Evolutionary conservation across 176 grass and related monocot species (phyloP), one percentile per base, ranked within the genome.

Genomic region (maize (Zea mays)): DNA sequence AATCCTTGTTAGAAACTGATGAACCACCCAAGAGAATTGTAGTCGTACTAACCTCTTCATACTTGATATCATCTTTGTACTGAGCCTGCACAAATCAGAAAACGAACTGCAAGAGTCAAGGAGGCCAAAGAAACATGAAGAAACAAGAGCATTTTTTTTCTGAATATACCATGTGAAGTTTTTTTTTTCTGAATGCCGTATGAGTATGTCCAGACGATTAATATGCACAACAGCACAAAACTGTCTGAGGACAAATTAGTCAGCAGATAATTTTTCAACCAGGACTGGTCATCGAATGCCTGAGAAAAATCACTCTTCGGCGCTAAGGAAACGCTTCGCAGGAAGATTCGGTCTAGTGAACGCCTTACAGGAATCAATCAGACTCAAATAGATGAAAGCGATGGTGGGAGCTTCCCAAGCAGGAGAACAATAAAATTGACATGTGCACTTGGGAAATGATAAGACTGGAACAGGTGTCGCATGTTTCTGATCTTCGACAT

Each of bases 141-240:
- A 50, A 59, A 75, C 20, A 55, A 40, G 47, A 75, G 43, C 15
- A 62, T 35, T 11, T 2, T 62, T 52, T 17, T 74, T 72, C 62
- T 88, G 75, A 75, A 39, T 62, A 62, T 88, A 84, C 86, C 86
- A 88, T 88, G 5, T 11, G n/a, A 54, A 13, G 7, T 9, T 12
- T 47, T 47, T 11, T 47, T 66, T 11, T 39, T 58, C 0, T 8
- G 54, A 47, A 67, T 13, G 17, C 8, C 6, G 19, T 45, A 5
- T n/a, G 52, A 5, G 2, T 80, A 35, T 65, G 70, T 61, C 62
- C n/a, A 50, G n/a, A n/a, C n/a, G 27, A 51, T 21, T 35, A 59
- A 9, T 50, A 3, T 36, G 15, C n/a, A 20, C 40, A 27, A 59
- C 14, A 60, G 7, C 49, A 8, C n/a, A 8, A 36, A 11, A 13